Conservation (phyloP, 176 grass and related monocot genomes). For the Triticum urartu region DNA sequence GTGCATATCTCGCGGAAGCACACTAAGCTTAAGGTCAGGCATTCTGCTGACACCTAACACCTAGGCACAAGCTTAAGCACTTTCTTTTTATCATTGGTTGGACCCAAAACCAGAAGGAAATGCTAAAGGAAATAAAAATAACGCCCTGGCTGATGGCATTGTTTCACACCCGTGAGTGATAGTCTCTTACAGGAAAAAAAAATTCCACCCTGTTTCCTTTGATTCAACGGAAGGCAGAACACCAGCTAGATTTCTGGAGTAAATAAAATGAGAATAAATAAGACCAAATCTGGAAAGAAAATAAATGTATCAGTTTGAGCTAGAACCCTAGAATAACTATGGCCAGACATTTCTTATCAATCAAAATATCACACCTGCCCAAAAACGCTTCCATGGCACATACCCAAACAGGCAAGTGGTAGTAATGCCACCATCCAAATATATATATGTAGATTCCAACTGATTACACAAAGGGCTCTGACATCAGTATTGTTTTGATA, state of each 20-base stretch:
- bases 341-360: background rate
- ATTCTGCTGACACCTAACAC: background rate
- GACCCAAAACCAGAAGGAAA: background rate
- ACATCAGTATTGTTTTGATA: background rate
- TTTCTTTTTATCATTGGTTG: background rate
- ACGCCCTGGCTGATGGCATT: background rate
- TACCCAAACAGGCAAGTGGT: background rate
- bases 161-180: background rate
- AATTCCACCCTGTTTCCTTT: background rate
- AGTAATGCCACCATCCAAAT: slow-evolving; percentile 12
- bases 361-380: background rate
- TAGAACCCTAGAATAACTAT: slow-evolving; percentile 23
- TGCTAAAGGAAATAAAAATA: background rate
- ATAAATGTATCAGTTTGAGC: background rate
- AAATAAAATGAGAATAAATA: slow-evolving; percentile 13
- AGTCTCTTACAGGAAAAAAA: background rate
- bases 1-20: background rate
- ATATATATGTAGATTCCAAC: background rate
- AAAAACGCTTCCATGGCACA: slow-evolving; percentile 1
- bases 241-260: slow-evolving; percentile 1
- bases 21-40: background rate
- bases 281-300: slow-evolving; percentile 19
- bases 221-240: background rate
- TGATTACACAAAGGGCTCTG: background rate
- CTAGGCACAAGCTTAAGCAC: background rate